Conservation (phyloP, 176 grass and related monocot genomes). For the Oryza australiensis region DNA sequence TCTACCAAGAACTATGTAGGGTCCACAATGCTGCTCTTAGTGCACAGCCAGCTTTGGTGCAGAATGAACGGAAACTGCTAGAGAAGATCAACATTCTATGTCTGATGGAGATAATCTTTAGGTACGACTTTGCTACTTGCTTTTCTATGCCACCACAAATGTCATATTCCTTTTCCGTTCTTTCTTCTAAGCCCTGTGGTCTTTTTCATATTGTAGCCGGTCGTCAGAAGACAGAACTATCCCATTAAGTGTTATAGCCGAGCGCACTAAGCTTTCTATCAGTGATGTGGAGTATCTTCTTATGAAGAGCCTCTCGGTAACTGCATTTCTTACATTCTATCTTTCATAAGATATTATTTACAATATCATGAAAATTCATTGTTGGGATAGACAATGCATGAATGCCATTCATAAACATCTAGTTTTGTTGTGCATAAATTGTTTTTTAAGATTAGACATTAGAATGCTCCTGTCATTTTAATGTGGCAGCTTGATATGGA, state of each 20-base stretch:
- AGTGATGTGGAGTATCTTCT: slow-evolving; percentile 64
- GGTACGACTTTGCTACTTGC: neutral
- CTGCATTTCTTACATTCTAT: slow-evolving; percentile 1
- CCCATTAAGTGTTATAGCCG: slow-evolving; percentile 50
- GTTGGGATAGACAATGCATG: neutral
- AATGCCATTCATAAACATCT: neutral
- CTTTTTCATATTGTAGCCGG: slow-evolving; percentile 31
- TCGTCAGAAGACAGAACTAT: slow-evolving; percentile 60
- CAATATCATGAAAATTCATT: neutral
- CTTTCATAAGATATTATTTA: neutral
- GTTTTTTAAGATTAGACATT: neutral
- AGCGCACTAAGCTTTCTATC: slow-evolving; percentile 56
- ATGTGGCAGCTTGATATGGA: neutral
- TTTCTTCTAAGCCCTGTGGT: neutral
- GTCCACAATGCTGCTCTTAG: neutral
- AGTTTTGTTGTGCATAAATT: neutral
- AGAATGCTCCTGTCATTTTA: neutral
- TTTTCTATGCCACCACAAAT: neutral
- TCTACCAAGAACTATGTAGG: neutral
- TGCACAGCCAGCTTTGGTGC: neutral
- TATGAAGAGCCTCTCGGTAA: slow-evolving; percentile 72
- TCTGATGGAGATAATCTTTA: neutral
- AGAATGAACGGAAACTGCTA: neutral
- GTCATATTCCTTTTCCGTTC: neutral
- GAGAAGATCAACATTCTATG: neutral